Evolutionary conservation across 2,329 filamentous ascomycete genomes (phyloP).

Genomic region (Trichoderma atroviride): DNA sequence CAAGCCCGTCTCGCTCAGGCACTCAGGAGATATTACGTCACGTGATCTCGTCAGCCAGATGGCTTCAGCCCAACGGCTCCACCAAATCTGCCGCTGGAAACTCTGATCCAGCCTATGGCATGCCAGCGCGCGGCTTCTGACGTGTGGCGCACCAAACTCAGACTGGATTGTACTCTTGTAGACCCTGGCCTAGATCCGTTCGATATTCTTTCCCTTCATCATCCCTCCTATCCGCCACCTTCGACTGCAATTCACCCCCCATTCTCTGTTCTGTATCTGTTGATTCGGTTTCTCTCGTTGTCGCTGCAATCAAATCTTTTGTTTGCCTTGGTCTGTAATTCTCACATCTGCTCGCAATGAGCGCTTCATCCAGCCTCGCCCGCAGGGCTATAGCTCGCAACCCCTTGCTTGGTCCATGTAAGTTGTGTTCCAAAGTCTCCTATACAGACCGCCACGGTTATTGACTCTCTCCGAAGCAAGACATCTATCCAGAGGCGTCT

Average conservation of each 20-base stretch:
- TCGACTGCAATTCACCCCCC: slow-evolving; percentile 12
- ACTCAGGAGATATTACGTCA: slow-evolving; percentile 19
- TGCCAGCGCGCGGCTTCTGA: slow-evolving; percentile 4
- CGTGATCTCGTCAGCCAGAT: slow-evolving; percentile 13
- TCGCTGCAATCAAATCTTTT: background rate
- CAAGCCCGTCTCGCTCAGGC: background rate
- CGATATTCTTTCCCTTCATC: slow-evolving; percentile 23
- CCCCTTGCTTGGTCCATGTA: slow-evolving; percentile 55
- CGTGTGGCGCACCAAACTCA: slow-evolving; percentile 24
- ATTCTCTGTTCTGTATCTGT: slow-evolving; percentile 1
- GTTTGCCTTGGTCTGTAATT: background rate
- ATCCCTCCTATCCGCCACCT: slow-evolving; percentile 17
- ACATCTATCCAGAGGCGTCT: slow-evolving; percentile 50
- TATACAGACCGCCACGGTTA: slow-evolving; percentile 13
- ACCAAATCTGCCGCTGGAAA: slow-evolving; percentile 11
- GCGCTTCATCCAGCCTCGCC: slow-evolving; percentile 59
- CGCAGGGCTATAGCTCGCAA: slow-evolving; percentile 57
- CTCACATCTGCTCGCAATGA: slow-evolving; percentile 45
- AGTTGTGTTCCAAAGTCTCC: slow-evolving; percentile 29
- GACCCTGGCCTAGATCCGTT: slow-evolving; percentile 18
- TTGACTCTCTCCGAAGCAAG: slow-evolving; percentile 42
- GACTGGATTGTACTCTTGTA: background rate
- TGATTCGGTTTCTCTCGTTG: background rate
- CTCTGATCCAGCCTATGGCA: slow-evolving; percentile 23
- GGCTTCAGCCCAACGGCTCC: slow-evolving; percentile 22